Percentiles rank a stretch among this genome's conserved stretches.
Evolutionary conservation across 2,329 filamentous ascomycete species (phyloP).

Genomic region (Mollisiaceae sp.): DNA sequence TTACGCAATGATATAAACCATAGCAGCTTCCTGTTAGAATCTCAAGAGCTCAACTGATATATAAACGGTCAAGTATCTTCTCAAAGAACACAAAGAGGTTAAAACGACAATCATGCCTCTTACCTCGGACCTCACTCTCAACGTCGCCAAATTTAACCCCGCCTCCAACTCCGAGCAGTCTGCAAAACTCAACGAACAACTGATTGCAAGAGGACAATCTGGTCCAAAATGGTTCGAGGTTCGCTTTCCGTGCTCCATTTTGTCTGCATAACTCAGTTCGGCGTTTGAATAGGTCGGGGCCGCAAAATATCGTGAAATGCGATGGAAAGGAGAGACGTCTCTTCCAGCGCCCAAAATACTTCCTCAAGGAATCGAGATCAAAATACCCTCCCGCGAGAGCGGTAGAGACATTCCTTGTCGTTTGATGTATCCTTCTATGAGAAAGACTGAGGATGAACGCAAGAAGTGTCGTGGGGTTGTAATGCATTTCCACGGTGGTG

Average conservation of each 20-base stretch:
- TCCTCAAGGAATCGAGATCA: conserved; percentile 51
- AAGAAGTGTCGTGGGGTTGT: conserved; percentile 54
- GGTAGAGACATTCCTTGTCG: conserved; percentile 57
- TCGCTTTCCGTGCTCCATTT: conserved; percentile 10
- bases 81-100: neutral
- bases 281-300: conserved; percentile 53
- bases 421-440: conserved; percentile 30
- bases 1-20: too few species aligned
- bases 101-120: conserved; percentile 41
- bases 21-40: too few species aligned
- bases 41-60: too few species aligned
- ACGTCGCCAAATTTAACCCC: conserved; percentile 50
- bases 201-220: conserved; percentile 35
- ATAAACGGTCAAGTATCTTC: too few species aligned
- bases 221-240: conserved; percentile 59
- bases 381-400: conserved; percentile 56
- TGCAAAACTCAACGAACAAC: conserved; percentile 49
- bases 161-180: conserved; percentile 48
- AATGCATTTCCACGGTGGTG: conserved; percentile 61
- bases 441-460: conserved; percentile 51
- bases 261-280: neutral
- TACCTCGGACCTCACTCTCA: conserved; percentile 47
- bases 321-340: conserved; percentile 57
- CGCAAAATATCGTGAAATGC: conserved; percentile 58
- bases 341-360: conserved; percentile 54